Evolutionary conservation across 768 basidiomycete genomes (phyloP), one percentile per base, ranked within the genome.

Genomic region (Kwoniella heveanensis): DNA sequence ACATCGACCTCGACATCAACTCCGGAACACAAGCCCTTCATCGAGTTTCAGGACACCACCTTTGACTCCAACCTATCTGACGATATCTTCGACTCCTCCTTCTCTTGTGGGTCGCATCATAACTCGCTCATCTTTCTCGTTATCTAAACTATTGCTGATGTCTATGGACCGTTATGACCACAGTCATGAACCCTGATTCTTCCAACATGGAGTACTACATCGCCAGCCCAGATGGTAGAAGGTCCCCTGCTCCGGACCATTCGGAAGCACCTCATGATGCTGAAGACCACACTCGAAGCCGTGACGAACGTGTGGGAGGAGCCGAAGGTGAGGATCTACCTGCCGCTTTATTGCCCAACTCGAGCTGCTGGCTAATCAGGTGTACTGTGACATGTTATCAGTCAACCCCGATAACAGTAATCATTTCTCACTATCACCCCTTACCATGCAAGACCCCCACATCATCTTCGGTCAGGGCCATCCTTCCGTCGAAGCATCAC

Each of bases 11-110:
- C 32, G 32, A 32, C 32, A 32, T 6, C 32, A 32, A 25, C 21
- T 13, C 19, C 49, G 19, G 51, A 54, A 30, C 52, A 48, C 26
- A 32, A 47, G 17, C 26, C n/a, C n/a, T n/a, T 26, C 53, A 25
- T 53, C 36, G 52, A 62, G 3, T 48, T 47, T 17, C 60, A 64
- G n/a, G 49, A 52, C 24, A 39, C 17, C 22, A 25, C 32, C 7
- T 57, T 52, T 39, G 39, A 27, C 39, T 37, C 55, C 26, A 57
- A 19, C 13, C 46, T 64, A 9, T 57, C 62, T 51, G 62, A 64
- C 62, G 62, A 64, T 36, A 32, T 64, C 24, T 64, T 57, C 39
- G 55, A 64, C 29, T 64, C 62, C 21, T 57, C 62, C 10, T 57
- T 64, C 36, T 57, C 62, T 9, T 64, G 62, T 64, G 26, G 52